phyloP scores from a whole-genome alignment of 495 filamentous ascomycete genomes.

The Cryomyces minteri region DNA sequence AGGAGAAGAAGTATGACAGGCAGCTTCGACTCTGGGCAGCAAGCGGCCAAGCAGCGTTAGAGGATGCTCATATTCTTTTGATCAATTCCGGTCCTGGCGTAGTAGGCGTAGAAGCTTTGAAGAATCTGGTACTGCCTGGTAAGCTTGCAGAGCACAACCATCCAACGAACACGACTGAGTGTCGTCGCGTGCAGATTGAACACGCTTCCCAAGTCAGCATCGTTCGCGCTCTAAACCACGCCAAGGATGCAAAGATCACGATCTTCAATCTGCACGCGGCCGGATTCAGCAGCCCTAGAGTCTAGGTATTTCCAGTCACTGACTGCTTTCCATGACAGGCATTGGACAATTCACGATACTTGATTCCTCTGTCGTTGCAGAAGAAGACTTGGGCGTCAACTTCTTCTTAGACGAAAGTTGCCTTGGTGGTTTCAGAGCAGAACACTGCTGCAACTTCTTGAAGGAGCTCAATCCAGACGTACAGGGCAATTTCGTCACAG shows the following conservation, averaged over 20 bases:
- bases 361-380: constrained; percentile 56
- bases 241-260: too few species aligned
- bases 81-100: constrained; percentile 70
- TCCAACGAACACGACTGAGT: background rate
- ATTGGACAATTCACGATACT: constrained; percentile 91
- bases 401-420: constrained; percentile 80
- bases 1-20: constrained; percentile 56
- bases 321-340: constrained; percentile 24
- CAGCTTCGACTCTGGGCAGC: constrained; percentile 94
- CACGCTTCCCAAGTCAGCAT: too few species aligned
- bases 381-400: constrained; percentile 81
- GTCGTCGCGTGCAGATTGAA: background rate
- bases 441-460: constrained; percentile 54
- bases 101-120: constrained; percentile 80
- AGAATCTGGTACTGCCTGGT: constrained; percentile 87
- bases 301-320: too few species aligned
- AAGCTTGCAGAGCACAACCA: constrained; percentile 1
- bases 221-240: too few species aligned
- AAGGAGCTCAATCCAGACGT: constrained; percentile 95
- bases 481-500: constrained; percentile 39
- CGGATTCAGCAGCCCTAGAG: too few species aligned
- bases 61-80: constrained; percentile 73
- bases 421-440: constrained; percentile 63
- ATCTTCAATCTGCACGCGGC: too few species aligned
- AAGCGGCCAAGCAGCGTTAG: constrained; percentile 74